Evolutionary conservation across 208 protist species (phyloP).

Genomic region (Naegleria gruberi): DNA sequence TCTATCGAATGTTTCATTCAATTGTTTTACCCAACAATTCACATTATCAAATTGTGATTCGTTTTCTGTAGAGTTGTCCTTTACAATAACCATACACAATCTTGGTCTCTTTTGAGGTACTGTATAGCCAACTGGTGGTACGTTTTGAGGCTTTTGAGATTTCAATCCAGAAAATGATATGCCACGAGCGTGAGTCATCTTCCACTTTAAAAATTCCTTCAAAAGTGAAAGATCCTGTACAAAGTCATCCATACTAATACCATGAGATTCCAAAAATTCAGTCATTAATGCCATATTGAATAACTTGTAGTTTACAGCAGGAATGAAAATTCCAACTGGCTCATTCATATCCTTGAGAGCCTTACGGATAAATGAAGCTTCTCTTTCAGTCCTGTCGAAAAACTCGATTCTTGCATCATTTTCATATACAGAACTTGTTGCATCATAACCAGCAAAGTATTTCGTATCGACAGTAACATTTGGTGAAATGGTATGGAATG

Average conservation of each 20-base stretch:
- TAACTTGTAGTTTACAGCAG: not conserved
- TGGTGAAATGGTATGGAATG: not conserved
- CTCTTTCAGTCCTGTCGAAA: not conserved
- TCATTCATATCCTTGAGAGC: not conserved
- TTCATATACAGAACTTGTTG: not conserved
- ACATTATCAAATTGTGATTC: not conserved
- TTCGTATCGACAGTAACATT: not conserved
- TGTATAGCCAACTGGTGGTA: not conserved
- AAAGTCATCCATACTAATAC: not conserved
- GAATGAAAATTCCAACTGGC: not conserved
- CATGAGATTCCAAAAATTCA: not conserved
- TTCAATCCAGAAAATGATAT: not conserved
- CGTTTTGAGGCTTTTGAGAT: not conserved
- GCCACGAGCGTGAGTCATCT: not conserved
- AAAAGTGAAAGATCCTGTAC: not conserved
- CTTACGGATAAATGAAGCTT: not conserved
- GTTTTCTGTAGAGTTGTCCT: not conserved
- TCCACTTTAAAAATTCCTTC: not conserved
- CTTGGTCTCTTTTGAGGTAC: not conserved
- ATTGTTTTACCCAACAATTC: not conserved
- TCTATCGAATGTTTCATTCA: not conserved
- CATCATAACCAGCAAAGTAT: not conserved
- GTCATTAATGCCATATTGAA: not conserved
- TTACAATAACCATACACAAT: not conserved
- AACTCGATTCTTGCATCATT: not conserved